phyloP scores from a whole-genome alignment of 2,329 filamentous ascomycete species.

The Penicillium sp. region DNA sequence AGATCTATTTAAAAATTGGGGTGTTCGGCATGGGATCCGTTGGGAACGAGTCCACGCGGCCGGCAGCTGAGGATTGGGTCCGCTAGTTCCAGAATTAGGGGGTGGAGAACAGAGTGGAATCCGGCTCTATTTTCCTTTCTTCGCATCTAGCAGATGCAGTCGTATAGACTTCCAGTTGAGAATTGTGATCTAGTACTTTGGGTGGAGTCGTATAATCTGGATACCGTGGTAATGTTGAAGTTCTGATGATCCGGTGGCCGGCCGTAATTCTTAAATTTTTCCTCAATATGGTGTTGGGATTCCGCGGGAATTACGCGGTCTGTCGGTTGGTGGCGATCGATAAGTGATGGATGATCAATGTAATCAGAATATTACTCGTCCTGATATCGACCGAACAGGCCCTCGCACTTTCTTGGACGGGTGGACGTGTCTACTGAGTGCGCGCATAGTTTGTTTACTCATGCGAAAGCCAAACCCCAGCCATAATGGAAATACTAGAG shows the following conservation, averaged over 20 bases:
- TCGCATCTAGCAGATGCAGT: too few species aligned
- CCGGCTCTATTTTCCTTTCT: background rate
- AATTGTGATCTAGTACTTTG: too few species aligned
- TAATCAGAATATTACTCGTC: too few species aligned
- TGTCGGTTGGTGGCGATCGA: background rate
- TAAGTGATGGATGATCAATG: too few species aligned
- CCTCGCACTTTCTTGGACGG: background rate
- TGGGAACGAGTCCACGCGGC: constrained; percentile 3
- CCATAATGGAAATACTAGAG: background rate
- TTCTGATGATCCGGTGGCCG: background rate
- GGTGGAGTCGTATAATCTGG: too few species aligned
- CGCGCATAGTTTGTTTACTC: background rate
- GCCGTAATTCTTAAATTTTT: too few species aligned
- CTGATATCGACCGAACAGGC: too few species aligned
- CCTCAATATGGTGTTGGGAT: too few species aligned
- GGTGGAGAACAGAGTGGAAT: background rate
- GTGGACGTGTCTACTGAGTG: background rate
- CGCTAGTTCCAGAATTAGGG: background rate
- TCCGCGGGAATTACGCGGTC: background rate
- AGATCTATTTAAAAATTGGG: too few species aligned
- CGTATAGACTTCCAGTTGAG: background rate
- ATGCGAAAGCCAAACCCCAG: background rate
- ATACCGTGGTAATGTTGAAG: background rate
- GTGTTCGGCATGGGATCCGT: background rate
- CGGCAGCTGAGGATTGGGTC: background rate